Percentiles rank a stretch among this genome's conserved stretches.
Conservation (phyloP, 2,329 filamentous ascomycete species). For the Colletotrichum tabaci region DNA sequence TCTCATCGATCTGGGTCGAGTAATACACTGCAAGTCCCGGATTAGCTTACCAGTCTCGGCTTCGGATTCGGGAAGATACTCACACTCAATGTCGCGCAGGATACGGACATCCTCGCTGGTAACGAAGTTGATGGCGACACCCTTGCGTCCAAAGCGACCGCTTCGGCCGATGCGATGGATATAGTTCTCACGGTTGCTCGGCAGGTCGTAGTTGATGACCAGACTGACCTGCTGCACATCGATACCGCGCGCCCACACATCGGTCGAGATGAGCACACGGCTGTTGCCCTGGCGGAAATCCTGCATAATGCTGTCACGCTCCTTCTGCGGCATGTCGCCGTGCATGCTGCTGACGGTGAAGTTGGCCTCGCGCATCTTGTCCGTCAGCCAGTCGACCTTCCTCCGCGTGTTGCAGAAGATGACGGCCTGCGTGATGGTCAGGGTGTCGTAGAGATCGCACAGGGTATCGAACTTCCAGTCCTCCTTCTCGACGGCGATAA, state of each 20-base stretch:
- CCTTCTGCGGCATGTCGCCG: constrained; percentile 98
- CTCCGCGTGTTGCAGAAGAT: constrained; percentile 99
- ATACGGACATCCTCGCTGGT: constrained; percentile 98
- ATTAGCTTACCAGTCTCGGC: constrained; percentile 50
- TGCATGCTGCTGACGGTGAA: constrained; percentile 99
- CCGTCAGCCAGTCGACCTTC: constrained; percentile 99
- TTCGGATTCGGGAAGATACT: constrained; percentile 52
- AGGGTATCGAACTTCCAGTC: constrained; percentile 99
- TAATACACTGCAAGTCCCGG: constrained; percentile 78
- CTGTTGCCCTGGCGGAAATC: constrained; percentile 98
- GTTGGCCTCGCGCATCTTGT: constrained; percentile 99
- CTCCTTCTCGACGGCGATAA: constrained; percentile 99
- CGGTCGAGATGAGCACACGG: constrained; percentile 95
- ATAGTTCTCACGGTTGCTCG: constrained; percentile 99
- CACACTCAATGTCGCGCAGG: constrained; percentile 94
- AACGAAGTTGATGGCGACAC: constrained; percentile 99
- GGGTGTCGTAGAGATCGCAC: constrained; percentile 97
- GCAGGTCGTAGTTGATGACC: constrained; percentile 99
- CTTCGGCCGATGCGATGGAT: constrained; percentile 98
- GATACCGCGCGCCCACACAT: constrained; percentile 98
- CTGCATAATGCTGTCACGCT: constrained; percentile 99
- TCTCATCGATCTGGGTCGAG: constrained; percentile 97
- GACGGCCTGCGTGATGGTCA: constrained; percentile 98
- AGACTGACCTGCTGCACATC: constrained; percentile 98
- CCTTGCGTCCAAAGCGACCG: constrained; percentile 96